Conservation (phyloP, 176 grass and related monocot genomes). For the Ampelocalamus luodianensis region DNA sequence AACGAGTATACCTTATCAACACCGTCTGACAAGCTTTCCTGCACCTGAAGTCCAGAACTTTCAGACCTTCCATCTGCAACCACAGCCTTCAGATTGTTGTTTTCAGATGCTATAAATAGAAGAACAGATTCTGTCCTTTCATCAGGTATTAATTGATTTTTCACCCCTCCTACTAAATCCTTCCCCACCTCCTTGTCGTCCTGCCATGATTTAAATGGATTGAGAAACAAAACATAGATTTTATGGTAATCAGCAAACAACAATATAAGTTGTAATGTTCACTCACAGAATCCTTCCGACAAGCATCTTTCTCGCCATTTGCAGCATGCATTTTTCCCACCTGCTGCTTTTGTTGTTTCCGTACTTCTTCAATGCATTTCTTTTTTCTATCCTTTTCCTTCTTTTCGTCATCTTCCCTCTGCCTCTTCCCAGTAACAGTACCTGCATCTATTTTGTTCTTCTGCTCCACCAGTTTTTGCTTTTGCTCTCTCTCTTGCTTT, state of each 20-base stretch:
- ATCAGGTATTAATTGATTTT: constrained; percentile 24
- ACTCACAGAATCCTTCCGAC: constrained; percentile 50
- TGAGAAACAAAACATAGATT: constrained; percentile 23
- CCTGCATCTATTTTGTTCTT: constrained; percentile 57
- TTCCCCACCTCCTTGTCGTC: constrained; percentile 27
- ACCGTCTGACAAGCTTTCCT: background rate
- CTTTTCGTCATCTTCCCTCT: constrained; percentile 62
- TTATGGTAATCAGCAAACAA: constrained; percentile 10
- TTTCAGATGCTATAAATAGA: constrained; percentile 30
- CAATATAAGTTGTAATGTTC: constrained; percentile 9
- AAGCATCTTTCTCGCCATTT: constrained; percentile 40
- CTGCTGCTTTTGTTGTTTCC: constrained; percentile 44
- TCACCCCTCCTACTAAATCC: constrained; percentile 35
- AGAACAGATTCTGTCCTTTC: constrained; percentile 26
- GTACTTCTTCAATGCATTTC: constrained; percentile 48
- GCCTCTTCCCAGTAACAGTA: constrained; percentile 67
- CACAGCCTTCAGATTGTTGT: background rate
- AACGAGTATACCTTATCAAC: constrained; percentile 38
- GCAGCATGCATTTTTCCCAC: constrained; percentile 33
- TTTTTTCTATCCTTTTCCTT: constrained; percentile 60
- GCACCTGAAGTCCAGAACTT: constrained; percentile 28
- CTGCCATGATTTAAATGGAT: constrained; percentile 23
- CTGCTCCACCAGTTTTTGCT: constrained; percentile 55
- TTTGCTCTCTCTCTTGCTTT: constrained; percentile 57
- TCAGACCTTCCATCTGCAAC: constrained; percentile 8